These are phyloP conservation scores for Musa balbisiana DNA, from an alignment of 202 grass and related monocot genomes.

Conservation along the genomic window DNA sequence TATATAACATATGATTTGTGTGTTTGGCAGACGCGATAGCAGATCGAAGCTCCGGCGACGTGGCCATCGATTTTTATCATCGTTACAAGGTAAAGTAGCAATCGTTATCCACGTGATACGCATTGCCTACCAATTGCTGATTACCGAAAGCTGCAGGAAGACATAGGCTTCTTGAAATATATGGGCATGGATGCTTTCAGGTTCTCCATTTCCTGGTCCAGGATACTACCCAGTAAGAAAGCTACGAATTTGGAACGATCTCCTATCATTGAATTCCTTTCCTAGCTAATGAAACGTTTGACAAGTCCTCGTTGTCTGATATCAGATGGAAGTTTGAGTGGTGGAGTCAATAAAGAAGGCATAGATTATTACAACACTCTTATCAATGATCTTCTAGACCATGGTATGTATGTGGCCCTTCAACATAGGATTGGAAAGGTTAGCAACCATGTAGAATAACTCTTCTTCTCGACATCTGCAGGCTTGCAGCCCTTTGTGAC, in stretches of 20 bases:
- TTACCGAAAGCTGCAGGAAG: conserved; percentile 30
- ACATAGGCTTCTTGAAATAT: conserved; percentile 33
- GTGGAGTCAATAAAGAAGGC: conserved; percentile 28
- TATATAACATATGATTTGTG: neutral
- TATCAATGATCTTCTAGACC: conserved; percentile 34
- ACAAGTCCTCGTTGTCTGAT: neutral
- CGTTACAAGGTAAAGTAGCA: conserved; percentile 34
- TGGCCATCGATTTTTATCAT: conserved; percentile 43
- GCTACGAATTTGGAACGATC: neutral
- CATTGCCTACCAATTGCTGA: neutral
- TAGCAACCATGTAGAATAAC: too few relatives aligned
- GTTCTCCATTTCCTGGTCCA: conserved; percentile 58
- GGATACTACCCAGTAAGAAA: conserved; percentile 50
- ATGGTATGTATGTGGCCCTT: conserved; percentile 5
- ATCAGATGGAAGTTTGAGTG: conserved; percentile 30
- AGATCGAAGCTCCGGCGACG: conserved; percentile 34
- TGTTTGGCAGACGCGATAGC: conserved; percentile 35
- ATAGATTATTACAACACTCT: conserved; percentile 35
- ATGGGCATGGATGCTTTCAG: conserved; percentile 59
- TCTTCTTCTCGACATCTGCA: neutral
- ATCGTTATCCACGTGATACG: neutral
- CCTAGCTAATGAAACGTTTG: neutral
- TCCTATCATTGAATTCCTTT: neutral
- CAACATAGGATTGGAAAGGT: too few relatives aligned
- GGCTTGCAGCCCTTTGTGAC: conserved; percentile 23